Evolutionary conservation across 1,284 basidiomycete genomes (phyloP), one percentile per base, ranked within the genome.

Genomic region (Ceratobasidium sp.): DNA sequence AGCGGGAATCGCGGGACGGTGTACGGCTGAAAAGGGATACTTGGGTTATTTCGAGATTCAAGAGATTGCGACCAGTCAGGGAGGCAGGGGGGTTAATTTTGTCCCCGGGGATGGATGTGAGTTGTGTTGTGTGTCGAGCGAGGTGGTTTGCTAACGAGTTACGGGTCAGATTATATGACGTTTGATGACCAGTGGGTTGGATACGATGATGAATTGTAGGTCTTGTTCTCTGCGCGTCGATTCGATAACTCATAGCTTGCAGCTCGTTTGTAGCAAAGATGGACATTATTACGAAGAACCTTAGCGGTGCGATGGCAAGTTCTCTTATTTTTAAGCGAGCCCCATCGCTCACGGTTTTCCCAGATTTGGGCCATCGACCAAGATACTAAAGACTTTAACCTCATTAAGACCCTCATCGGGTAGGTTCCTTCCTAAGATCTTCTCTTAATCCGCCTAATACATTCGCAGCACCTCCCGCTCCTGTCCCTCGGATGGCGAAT

Each of bases 141-240:
- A n/a, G 44, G 19, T n/a, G 34, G 29, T n/a, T 1, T 40, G 7
- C 43, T 22, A 17, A 29, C 2, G 37, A 2, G 17, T 64, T n/a
- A 22, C 5, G 19, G 40, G 37, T 37, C 40, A 43, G 37, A 43
- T 43, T 56, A 43, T 44, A 13, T 34, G 25, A 43, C 51, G 4
- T 70, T 70, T 40, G 68, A 70, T 32, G 37, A 70, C 22, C 68
- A 70, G 34, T 70, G 51, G 52, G 68, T 70, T n/a, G 68, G 68
- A 44, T 57, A 57, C n/a, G 68, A 52, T 13, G 66, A 46, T 17
- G 61, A 43, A 37, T 43, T 46, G 61, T 64, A 22, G 11, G 61
- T 64, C 1, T 19, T 44, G 1, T 17, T n/a, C 19, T 7, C 5
- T n/a, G 15, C 1, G 17, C 8, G 11, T 4, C 1, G 6, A n/a